These are phyloP conservation scores for Pythium grandisporangium DNA, from an alignment of 352 stramenopile genomes.

Conservation along the genomic window DNA sequence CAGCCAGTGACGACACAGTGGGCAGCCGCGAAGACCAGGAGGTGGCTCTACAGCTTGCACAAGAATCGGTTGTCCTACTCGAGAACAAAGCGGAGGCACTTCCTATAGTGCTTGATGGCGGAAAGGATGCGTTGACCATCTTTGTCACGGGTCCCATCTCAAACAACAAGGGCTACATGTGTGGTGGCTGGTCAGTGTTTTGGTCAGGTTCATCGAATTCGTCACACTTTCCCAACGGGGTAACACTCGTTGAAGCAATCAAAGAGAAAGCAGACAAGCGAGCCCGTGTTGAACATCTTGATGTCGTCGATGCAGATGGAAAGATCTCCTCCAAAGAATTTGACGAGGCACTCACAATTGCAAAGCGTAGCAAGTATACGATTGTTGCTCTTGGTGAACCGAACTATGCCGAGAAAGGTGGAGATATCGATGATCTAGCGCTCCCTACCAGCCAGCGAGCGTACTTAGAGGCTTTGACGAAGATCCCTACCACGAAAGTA, in stretches of 20 bases:
- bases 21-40: constrained; percentile 41
- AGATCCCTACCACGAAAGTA: constrained; percentile 50
- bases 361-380: constrained; percentile 53
- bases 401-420: constrained; percentile 78
- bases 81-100: constrained; percentile 50
- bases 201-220: constrained; percentile 60
- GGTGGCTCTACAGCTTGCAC: constrained; percentile 47
- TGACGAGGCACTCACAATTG: constrained; percentile 26
- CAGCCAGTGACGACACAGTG: constrained; percentile 11
- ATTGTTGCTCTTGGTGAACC: constrained; percentile 63
- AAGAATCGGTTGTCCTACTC: constrained; percentile 72
- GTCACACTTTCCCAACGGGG: constrained; percentile 49
- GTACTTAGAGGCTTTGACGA: constrained; percentile 51
- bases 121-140: constrained; percentile 11
- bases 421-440: constrained; percentile 51
- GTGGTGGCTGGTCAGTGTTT: constrained; percentile 60
- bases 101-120: constrained; percentile 14
- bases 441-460: constrained; percentile 43
- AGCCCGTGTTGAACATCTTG: constrained; percentile 19
- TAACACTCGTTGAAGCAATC: constrained; percentile 46
- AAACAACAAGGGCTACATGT: constrained; percentile 64
- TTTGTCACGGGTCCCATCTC: constrained; percentile 58
- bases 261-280: background rate
- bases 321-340: constrained; percentile 24
- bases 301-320: constrained; percentile 42